Evolutionary conservation across 805 yeast genomes (phyloP).

Genomic region (Candida sonorensis): DNA sequence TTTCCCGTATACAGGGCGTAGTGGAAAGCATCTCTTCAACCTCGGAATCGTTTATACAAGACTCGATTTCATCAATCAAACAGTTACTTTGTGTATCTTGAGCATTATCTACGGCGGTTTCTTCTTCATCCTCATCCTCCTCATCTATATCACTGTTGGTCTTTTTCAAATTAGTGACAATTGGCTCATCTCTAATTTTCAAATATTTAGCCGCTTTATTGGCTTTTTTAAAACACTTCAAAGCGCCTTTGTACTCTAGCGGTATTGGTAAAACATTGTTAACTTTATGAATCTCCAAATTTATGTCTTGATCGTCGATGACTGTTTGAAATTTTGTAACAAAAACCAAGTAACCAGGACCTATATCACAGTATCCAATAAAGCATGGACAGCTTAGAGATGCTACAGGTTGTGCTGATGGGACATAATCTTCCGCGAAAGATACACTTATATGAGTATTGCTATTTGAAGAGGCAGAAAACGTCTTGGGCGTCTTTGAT

Average conservation of each 20-base stretch:
- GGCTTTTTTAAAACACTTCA: conserved; percentile 2
- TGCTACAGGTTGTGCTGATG: background rate
- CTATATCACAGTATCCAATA: conserved; percentile 10
- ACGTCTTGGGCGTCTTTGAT: too few relatives aligned
- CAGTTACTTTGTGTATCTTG: conserved; percentile 1
- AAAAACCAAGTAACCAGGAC: conserved; percentile 14
- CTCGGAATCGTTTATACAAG: too few relatives aligned
- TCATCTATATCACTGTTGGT: conserved; percentile 1
- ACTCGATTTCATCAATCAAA: conserved; percentile 5
- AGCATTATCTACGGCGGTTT: conserved; percentile 2
- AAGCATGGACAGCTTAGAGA: conserved; percentile 2
- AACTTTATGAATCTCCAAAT: conserved; percentile 7
- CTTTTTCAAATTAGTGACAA: too few relatives aligned
- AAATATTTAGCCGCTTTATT: background rate
- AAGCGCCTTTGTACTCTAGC: conserved; percentile 6
- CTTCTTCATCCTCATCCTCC: conserved; percentile 2
- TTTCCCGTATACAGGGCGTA: too few relatives aligned
- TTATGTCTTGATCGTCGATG: conserved; percentile 1
- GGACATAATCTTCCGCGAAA: background rate
- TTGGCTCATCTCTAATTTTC: background rate
- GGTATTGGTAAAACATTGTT: conserved; percentile 15
- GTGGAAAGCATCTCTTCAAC: too few relatives aligned
- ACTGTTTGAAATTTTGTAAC: conserved; percentile 6
- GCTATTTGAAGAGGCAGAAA: too few relatives aligned
- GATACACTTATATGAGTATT: too few relatives aligned